Percentiles rank a stretch among this genome's conserved stretches.
These are phyloP conservation scores for Penicillium psychrosexuale DNA, from an alignment of 2,329 filamentous ascomycete genomes.

Conservation along the genomic window DNA sequence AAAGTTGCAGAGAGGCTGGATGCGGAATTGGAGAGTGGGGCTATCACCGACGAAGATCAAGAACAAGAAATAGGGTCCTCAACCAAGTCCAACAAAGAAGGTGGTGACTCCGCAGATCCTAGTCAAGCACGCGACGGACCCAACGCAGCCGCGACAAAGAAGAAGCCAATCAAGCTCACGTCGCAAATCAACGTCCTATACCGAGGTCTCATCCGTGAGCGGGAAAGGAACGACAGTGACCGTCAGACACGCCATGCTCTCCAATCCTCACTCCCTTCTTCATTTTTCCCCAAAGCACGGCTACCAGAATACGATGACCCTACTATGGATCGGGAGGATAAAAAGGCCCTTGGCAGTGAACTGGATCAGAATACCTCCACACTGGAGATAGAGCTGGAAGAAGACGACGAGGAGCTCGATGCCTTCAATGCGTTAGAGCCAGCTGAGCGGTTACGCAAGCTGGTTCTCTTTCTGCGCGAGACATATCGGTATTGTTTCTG, in stretches of 20 bases:
- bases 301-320: constrained; percentile 66
- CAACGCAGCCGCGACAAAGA: constrained; percentile 10
- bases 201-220: constrained; percentile 67
- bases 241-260: constrained; percentile 33
- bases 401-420: constrained; percentile 76
- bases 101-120: constrained; percentile 18
- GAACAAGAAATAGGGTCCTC: not conserved
- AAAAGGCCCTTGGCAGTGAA: constrained; percentile 58
- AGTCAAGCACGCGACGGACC: not conserved
- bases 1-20: constrained; percentile 77
- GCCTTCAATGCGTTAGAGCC: constrained; percentile 70
- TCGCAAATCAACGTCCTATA: constrained; percentile 74
- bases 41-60: constrained; percentile 17
- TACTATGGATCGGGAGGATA: constrained; percentile 70
- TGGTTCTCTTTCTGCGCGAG: constrained; percentile 68
- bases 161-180: constrained; percentile 48
- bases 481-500: constrained; percentile 87
- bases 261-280: constrained; percentile 33
- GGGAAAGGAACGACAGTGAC: constrained; percentile 57
- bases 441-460: constrained; percentile 61
- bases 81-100: constrained; percentile 6
- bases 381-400: constrained; percentile 57
- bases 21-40: constrained; percentile 45
- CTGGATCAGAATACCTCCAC: constrained; percentile 36
- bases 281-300: constrained; percentile 36